Conservation (phyloP, 495 filamentous ascomycete genomes). For the Hyaloscypha variabilis region DNA sequence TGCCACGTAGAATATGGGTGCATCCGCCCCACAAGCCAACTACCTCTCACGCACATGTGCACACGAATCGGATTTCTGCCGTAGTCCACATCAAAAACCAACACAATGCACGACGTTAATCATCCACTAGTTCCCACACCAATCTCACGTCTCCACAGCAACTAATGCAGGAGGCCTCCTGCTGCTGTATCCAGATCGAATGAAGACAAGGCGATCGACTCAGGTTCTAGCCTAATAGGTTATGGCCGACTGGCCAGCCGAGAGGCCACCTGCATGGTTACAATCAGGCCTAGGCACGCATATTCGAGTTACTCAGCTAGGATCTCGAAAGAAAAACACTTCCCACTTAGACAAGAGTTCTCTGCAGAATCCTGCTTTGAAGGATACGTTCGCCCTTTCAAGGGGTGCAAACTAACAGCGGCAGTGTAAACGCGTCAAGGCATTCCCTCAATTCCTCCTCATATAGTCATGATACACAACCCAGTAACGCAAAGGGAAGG, state of each 20-base stretch:
- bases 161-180: not conserved
- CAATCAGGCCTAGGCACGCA: too few relatives aligned
- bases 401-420: too few relatives aligned
- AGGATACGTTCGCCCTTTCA: too few relatives aligned
- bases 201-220: constrained; percentile 2
- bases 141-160: not conserved
- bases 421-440: too few relatives aligned
- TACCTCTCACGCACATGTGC: not conserved
- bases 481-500: too few relatives aligned
- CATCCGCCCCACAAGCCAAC: not conserved
- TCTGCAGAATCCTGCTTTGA: too few relatives aligned
- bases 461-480: too few relatives aligned
- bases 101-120: not conserved
- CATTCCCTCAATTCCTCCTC: too few relatives aligned
- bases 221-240: not conserved
- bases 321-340: too few relatives aligned
- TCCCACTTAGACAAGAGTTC: too few relatives aligned
- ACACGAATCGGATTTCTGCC: constrained; percentile 2
- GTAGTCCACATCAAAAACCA: not conserved
- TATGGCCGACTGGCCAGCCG: not conserved
- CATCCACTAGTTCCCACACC: not conserved
- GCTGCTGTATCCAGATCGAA: not conserved
- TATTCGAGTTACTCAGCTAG: too few relatives aligned
- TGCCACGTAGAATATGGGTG: not conserved
- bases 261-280: too few relatives aligned